phyloP scores from a whole-genome alignment of 2,329 filamentous ascomycete genomes.

The Thelonectria rubi region DNA sequence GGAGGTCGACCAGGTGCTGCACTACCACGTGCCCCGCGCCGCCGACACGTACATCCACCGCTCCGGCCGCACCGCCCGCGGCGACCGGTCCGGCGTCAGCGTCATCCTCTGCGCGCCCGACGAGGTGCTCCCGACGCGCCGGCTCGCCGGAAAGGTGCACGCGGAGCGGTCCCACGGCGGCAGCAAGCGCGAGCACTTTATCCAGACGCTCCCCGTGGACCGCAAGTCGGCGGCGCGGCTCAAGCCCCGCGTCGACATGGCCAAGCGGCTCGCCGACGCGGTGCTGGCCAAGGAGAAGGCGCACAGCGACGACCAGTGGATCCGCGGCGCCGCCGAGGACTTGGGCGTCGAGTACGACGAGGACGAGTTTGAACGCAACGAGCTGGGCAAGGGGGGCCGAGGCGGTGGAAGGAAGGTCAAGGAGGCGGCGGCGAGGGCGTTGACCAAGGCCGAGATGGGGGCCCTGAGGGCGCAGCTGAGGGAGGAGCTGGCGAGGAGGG shows the following conservation, averaged over 20 bases:
- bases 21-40: slow-evolving; percentile 92
- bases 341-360: slow-evolving; percentile 93
- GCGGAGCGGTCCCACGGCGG: slow-evolving; percentile 55
- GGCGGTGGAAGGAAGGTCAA: slow-evolving; percentile 78
- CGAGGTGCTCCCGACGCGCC: slow-evolving; percentile 84
- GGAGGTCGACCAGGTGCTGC: slow-evolving; percentile 86
- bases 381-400: slow-evolving; percentile 70
- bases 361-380: slow-evolving; percentile 82
- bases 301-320: slow-evolving; percentile 83
- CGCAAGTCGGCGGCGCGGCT: slow-evolving; percentile 79
- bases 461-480: slow-evolving; percentile 77
- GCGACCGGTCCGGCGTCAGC: slow-evolving; percentile 78
- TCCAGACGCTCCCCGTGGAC: slow-evolving; percentile 85
- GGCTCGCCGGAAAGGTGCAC: slow-evolving; percentile 90
- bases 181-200: slow-evolving; percentile 69
- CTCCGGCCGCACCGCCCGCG: slow-evolving; percentile 92
- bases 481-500: slow-evolving; percentile 72
- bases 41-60: slow-evolving; percentile 96
- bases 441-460: slow-evolving; percentile 79
- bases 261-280: slow-evolving; percentile 89
- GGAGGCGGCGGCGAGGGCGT: slow-evolving; percentile 72
- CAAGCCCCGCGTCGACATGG: slow-evolving; percentile 78
- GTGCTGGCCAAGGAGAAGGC: slow-evolving; percentile 87
- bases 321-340: slow-evolving; percentile 86
- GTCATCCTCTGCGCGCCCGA: slow-evolving; percentile 91